Conservation (phyloP, 1,284 basidiomycete species). For the Rhodofomes roseus region DNA sequence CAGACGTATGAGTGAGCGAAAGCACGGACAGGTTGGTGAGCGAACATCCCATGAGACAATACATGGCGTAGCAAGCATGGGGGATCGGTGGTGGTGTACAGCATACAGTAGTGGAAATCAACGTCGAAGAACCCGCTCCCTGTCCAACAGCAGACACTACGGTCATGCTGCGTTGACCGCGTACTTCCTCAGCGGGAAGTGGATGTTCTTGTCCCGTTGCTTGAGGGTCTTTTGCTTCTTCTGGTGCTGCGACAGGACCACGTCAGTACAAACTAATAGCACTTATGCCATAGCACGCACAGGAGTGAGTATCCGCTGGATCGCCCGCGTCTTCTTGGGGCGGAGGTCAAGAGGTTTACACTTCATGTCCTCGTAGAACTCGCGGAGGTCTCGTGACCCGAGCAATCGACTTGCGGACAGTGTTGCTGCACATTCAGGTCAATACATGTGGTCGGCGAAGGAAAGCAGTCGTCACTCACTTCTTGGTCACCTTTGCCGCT, state of each 20-base stretch:
- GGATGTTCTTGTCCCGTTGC: conserved; percentile 90
- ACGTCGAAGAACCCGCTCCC: conserved; percentile 24
- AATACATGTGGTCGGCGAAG: background rate
- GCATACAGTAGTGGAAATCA: conserved; percentile 36
- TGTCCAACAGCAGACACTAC: conserved; percentile 12
- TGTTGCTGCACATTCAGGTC: conserved; percentile 56
- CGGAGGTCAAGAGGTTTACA: conserved; percentile 97
- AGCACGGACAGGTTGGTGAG: no score
- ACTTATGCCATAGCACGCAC: conserved; percentile 38
- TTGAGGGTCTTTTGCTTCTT: conserved; percentile 80
- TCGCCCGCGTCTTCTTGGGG: conserved; percentile 97
- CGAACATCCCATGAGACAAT: conserved; percentile 4
- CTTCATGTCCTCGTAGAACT: conserved; percentile 98
- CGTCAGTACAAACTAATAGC: background rate
- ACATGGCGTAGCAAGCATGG: conserved; percentile 31
- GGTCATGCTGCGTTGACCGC: conserved; percentile 74
- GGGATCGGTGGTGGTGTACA: conserved; percentile 33
- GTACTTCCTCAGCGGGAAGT: conserved; percentile 87
- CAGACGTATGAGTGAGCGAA: no score
- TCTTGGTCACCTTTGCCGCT: conserved; percentile 95
- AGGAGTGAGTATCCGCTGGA: conserved; percentile 92
- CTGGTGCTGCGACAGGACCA: conserved; percentile 59
- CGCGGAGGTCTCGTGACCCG: conserved; percentile 97
- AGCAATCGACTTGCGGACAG: conserved; percentile 98
- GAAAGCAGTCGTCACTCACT: conserved; percentile 56